These are phyloP conservation scores for Dendrothele bispora DNA, from an alignment of 768 basidiomycete species.

Conservation along the genomic window DNA sequence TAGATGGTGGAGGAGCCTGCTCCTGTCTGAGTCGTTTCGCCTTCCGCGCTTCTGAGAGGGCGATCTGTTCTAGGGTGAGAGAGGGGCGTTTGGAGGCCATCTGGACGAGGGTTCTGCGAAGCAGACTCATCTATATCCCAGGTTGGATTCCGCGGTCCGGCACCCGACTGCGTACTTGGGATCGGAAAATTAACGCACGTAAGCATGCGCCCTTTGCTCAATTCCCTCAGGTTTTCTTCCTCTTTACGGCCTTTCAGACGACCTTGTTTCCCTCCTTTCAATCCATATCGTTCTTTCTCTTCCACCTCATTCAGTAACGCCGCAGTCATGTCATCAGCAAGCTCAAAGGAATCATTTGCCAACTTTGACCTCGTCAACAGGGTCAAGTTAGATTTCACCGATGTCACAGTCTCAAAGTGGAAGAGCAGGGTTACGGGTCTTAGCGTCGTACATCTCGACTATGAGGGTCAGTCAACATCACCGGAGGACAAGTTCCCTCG, in stretches of 20 bases:
- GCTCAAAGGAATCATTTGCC: conserved; percentile 49
- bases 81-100: conserved; percentile 21
- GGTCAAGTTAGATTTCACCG: conserved; percentile 76
- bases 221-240: no score
- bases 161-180: neutral
- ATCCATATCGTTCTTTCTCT: conserved; percentile 5
- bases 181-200: no score
- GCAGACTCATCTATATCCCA: neutral
- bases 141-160: neutral
- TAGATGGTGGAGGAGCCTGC: conserved; percentile 9
- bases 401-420: conserved; percentile 87
- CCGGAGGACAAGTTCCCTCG: no score
- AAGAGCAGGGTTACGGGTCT: conserved; percentile 84
- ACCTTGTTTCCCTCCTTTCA: conserved; percentile 9
- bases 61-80: conserved; percentile 56
- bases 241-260: neutral
- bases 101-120: neutral
- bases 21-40: conserved; percentile 38
- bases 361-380: conserved; percentile 84
- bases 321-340: conserved; percentile 24
- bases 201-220: no score
- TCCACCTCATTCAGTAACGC: conserved; percentile 14
- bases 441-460: conserved; percentile 86
- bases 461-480: conserved; percentile 80
- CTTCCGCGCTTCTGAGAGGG: conserved; percentile 52